Base-by-base conservation (phyloP, 2,329 filamentous ascomycete species). In the Fusarium nodosum region DNA sequence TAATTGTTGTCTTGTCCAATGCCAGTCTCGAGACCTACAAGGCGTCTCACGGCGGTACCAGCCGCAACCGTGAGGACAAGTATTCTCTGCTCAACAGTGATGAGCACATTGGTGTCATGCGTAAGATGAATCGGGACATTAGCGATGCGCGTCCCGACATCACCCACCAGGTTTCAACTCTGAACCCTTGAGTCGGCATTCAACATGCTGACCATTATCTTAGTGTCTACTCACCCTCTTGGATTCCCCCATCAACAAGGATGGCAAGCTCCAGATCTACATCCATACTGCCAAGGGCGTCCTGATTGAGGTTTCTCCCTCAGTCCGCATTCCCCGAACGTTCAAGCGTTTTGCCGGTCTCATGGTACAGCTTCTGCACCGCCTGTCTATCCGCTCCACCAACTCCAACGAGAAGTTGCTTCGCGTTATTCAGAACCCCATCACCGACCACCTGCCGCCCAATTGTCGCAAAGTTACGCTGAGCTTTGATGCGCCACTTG, bases 121-220 rank as follows among this genome's bases (percentile, higher is more conserved):
- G 96, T 77, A 99, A 98, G 86, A 98, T 98, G 95, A 97, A 97
- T 79, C 88, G 96, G 74, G 96, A 99, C 79, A 98, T 99, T 72
- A 97, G 94, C 79, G 96, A 99, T 82, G 96, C 96, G 64, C 90
- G 96, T 74, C 96, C 96, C 45, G 96, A 99, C 81, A 99, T 99
- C 77, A 97, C 96, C 46, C 96, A 99, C 80, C 96, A 98, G 93
- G 95, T 97, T 84, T 72, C 72, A 72, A 72, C 73, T 73, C 69
- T 74, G 63, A 69, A 66, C 61, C 44, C 56, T 56, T 68, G 41
- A 67, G 72, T 77, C 74, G 75, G 80, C 81, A 83, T 82, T 79
- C 80, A 82, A 82, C 80, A 81, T 82, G 81, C 82, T 83, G 75
- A 83, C 78, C 54, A 48, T 66, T 64, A 30, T 65, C 36, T 60